These are phyloP conservation scores for Neonectria faginata DNA, from an alignment of 2,329 filamentous ascomycete genomes.

Conservation along the genomic window DNA sequence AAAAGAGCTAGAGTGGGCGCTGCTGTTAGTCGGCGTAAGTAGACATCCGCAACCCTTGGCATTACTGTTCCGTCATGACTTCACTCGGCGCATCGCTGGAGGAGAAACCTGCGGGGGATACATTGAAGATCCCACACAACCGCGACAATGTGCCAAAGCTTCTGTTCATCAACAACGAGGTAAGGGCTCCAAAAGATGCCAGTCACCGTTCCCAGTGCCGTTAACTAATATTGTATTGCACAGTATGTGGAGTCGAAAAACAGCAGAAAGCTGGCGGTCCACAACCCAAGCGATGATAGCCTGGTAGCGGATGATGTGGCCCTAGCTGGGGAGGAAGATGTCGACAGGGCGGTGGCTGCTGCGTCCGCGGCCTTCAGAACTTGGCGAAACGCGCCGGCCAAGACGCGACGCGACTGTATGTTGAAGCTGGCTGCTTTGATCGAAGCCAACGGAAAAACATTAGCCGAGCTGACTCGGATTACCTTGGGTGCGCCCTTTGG, in stretches of 20 bases:
- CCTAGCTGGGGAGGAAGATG: slow-evolving; percentile 57
- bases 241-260: slow-evolving; percentile 56
- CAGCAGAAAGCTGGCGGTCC: slow-evolving; percentile 59
- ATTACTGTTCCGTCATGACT: slow-evolving; percentile 32
- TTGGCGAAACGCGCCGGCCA: slow-evolving; percentile 54
- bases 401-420: slow-evolving; percentile 54
- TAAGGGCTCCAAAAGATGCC: slow-evolving; percentile 8
- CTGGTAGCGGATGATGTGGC: slow-evolving; percentile 62
- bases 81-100: slow-evolving; percentile 42
- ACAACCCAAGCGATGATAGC: slow-evolving; percentile 62
- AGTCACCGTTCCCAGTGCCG: not conserved
- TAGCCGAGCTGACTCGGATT: slow-evolving; percentile 57
- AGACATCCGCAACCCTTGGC: not conserved
- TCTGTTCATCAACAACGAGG: slow-evolving; percentile 55
- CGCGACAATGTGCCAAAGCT: slow-evolving; percentile 51
- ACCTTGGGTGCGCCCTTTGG: slow-evolving; percentile 59
- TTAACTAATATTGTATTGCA: not conserved
- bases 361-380: slow-evolving; percentile 59
- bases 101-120: slow-evolving; percentile 18
- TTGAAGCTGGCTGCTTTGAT: slow-evolving; percentile 59
- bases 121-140: slow-evolving; percentile 43
- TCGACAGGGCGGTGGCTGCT: slow-evolving; percentile 59
- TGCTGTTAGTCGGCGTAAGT: not conserved
- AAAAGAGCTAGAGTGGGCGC: not conserved
- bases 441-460: slow-evolving; percentile 49